phyloP scores from a whole-genome alignment of 2,329 filamentous ascomycete genomes.

The Tolypocladium guangdongense region DNA sequence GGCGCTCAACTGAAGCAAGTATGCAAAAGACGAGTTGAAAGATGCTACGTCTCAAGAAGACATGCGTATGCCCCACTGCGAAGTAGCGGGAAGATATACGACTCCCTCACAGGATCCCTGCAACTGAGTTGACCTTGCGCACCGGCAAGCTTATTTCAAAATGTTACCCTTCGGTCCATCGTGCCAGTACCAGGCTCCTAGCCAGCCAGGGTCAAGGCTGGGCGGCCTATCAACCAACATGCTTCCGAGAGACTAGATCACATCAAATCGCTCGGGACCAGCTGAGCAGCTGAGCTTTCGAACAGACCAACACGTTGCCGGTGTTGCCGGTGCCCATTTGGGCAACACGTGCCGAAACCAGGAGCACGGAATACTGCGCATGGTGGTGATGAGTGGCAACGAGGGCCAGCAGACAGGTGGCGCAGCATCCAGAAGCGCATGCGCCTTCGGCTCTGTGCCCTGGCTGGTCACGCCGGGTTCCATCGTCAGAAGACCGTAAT shows the following conservation, averaged over 20 bases:
- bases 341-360: background rate
- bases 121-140: no score
- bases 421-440: no score
- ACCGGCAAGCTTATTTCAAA: background rate
- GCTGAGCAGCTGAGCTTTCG: background rate
- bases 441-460: background rate
- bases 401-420: background rate
- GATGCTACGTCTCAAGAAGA: background rate
- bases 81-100: background rate
- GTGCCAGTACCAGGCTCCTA: background rate
- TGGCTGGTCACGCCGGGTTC: background rate
- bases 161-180: background rate
- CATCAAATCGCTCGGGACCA: background rate
- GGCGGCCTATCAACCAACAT: background rate
- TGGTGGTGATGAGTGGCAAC: no score
- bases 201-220: background rate
- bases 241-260: background rate
- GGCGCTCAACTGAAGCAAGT: background rate
- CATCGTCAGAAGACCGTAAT: background rate
- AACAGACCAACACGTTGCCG: background rate
- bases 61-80: no score
- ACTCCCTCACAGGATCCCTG: background rate
- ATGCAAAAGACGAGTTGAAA: background rate
- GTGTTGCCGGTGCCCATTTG: background rate
- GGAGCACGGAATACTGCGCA: background rate